Evolutionary conservation across 768 basidiomycete species (phyloP).

Genomic region (Kwoniella shandongensis): DNA sequence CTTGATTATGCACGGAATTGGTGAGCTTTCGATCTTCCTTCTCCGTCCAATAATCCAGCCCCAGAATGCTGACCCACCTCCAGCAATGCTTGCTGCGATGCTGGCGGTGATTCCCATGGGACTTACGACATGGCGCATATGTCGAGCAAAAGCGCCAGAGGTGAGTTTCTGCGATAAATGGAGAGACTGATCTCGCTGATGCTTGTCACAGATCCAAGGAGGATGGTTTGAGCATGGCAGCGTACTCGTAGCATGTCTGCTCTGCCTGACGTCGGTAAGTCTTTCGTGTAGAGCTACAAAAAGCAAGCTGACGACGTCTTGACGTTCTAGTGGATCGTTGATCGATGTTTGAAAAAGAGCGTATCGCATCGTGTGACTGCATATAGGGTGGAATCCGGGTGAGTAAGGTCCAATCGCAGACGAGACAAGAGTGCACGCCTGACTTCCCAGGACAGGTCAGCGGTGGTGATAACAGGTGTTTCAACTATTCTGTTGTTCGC

Average conservation of each 20-base stretch:
- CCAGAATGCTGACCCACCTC: not conserved
- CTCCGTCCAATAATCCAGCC: too few species aligned
- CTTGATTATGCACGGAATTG: conserved; percentile 23
- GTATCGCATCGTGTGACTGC: conserved; percentile 3
- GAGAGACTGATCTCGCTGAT: not conserved
- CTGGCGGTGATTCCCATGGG: conserved; percentile 19
- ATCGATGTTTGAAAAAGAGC: conserved; percentile 12
- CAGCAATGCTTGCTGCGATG: conserved; percentile 25
- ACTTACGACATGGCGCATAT: conserved; percentile 6
- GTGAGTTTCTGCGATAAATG: not conserved
- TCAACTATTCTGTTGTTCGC: conserved; percentile 15
- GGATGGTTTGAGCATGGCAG: conserved; percentile 31
- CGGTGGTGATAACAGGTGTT: conserved; percentile 12
- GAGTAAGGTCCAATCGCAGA: conserved; percentile 1
- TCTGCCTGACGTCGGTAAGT: conserved; percentile 23
- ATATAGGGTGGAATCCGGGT: conserved; percentile 22
- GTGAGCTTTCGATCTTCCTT: conserved; percentile 11
- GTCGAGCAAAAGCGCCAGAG: not conserved
- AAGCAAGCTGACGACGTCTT: conserved; percentile 1
- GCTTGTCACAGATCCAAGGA: conserved; percentile 20
- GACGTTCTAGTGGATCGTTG: conserved; percentile 23
- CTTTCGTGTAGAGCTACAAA: not conserved
- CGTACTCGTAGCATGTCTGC: conserved; percentile 8
- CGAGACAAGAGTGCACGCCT: not conserved
- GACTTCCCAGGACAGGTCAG: conserved; percentile 6